Conservation (phyloP, 2,329 filamentous ascomycete species). For the Colletotrichum horii region DNA sequence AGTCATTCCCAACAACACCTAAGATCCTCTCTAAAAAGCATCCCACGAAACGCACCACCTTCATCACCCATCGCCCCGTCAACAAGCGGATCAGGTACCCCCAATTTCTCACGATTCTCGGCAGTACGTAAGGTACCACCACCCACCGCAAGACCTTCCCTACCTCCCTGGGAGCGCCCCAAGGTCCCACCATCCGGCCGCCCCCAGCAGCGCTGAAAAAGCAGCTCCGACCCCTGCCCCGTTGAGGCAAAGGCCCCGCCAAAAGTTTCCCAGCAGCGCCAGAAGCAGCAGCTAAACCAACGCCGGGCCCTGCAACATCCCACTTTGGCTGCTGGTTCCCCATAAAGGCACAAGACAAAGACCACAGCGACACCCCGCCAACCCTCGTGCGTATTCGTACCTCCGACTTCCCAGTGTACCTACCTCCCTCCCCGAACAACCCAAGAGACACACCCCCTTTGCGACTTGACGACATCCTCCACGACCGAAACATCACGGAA, state of each 20-base stretch:
- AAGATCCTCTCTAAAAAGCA: background rate
- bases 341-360: background rate
- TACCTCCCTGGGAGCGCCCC: background rate
- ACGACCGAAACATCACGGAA: background rate
- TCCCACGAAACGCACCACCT: background rate
- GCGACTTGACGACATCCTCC: background rate
- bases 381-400: background rate
- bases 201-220: background rate
- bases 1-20: background rate
- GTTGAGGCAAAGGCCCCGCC: background rate
- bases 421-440: background rate
- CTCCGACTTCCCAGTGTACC: background rate
- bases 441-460: background rate
- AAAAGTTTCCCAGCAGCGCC: background rate
- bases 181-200: background rate
- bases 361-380: background rate
- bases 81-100: slow-evolving; percentile 4
- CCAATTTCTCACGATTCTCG: background rate
- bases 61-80: background rate
- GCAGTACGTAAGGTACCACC: background rate
- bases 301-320: background rate
- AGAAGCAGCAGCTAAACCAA: background rate
- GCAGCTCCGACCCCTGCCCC: slow-evolving; percentile 1
- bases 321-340: background rate
- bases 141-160: background rate